Conservation (phyloP, 202 grass and related monocot genomes). For the Panicum hallii region DNA sequence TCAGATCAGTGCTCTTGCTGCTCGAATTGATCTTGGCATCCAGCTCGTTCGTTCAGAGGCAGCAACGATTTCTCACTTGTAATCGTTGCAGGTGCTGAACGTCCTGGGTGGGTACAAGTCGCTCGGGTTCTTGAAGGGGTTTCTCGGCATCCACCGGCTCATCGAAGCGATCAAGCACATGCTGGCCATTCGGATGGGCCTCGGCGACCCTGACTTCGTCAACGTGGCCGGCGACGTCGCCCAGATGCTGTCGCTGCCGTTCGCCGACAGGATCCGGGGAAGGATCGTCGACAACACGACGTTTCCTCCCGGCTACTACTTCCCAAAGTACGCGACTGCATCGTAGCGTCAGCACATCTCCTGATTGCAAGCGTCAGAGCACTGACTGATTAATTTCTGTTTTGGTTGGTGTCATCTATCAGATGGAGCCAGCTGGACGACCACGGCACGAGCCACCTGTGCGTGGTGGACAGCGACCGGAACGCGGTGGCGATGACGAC, state of each 20-base stretch:
- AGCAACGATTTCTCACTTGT: background rate
- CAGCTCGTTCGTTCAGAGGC: too few relatives aligned
- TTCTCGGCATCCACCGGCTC: slow-evolving; percentile 71
- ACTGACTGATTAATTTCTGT: background rate
- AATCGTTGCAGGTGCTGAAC: slow-evolving; percentile 67
- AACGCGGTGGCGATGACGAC: slow-evolving; percentile 86
- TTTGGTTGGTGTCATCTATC: background rate
- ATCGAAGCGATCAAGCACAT: slow-evolving; percentile 90
- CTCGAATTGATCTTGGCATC: background rate
- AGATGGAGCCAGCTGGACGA: slow-evolving; percentile 85
- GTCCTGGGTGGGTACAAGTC: slow-evolving; percentile 75
- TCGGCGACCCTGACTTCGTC: slow-evolving; percentile 77
- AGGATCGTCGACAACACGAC: slow-evolving; percentile 84
- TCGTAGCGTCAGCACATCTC: background rate
- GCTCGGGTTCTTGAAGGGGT: slow-evolving; percentile 56
- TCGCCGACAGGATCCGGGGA: slow-evolving; percentile 56
- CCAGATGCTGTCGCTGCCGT: slow-evolving; percentile 69
- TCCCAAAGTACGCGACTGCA: slow-evolving; percentile 52
- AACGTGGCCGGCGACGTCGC: slow-evolving; percentile 58
- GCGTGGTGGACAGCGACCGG: slow-evolving; percentile 79
- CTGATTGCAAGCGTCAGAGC: background rate
- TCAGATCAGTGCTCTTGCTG: slow-evolving; percentile 29
- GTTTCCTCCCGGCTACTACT: slow-evolving; percentile 77
- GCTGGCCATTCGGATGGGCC: slow-evolving; percentile 77
- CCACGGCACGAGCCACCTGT: slow-evolving; percentile 81